Percentiles rank a stretch among this genome's conserved stretches.
Evolutionary conservation across 1,284 basidiomycete genomes (phyloP).

Genomic region (Pascua guehoae): DNA sequence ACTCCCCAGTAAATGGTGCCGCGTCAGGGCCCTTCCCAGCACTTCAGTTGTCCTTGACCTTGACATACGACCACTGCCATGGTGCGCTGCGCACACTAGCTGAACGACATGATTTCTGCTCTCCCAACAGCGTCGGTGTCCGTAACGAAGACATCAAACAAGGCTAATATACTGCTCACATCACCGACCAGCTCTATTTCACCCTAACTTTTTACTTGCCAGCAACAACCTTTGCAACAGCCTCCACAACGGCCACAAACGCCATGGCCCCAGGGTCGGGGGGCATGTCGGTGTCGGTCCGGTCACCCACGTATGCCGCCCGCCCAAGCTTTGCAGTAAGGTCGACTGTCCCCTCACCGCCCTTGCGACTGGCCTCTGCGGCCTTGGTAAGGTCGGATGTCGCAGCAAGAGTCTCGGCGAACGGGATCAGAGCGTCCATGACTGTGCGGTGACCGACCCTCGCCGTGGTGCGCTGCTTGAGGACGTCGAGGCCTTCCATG

Average conservation of each 20-base stretch:
- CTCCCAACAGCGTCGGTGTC: no score
- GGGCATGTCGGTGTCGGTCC: constrained; percentile 37
- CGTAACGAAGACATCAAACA: no score
- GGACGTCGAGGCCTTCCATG: constrained; percentile 35
- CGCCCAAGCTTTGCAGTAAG: constrained; percentile 51
- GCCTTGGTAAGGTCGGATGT: constrained; percentile 41
- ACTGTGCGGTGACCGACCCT: constrained; percentile 51
- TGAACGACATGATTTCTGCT: no score
- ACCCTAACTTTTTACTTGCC: neutral
- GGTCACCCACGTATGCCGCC: constrained; percentile 50
- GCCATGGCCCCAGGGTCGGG: constrained; percentile 49
- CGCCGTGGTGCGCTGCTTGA: constrained; percentile 50
- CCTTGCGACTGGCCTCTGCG: constrained; percentile 40
- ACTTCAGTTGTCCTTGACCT: no score
- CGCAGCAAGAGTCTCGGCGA: constrained; percentile 43
- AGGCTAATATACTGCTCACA: no score
- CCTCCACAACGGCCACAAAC: constrained; percentile 41
- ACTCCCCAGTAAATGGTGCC: no score
- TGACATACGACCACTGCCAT: no score
- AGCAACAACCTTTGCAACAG: constrained; percentile 21
- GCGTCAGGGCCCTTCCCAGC: no score
- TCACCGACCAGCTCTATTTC: neutral
- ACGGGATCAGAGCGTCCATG: constrained; percentile 53
- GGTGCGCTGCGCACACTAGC: no score
- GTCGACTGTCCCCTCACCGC: constrained; percentile 46